Base-by-base conservation (phyloP, 768 basidiomycete genomes). In the Atractiella rhizophila region DNA sequence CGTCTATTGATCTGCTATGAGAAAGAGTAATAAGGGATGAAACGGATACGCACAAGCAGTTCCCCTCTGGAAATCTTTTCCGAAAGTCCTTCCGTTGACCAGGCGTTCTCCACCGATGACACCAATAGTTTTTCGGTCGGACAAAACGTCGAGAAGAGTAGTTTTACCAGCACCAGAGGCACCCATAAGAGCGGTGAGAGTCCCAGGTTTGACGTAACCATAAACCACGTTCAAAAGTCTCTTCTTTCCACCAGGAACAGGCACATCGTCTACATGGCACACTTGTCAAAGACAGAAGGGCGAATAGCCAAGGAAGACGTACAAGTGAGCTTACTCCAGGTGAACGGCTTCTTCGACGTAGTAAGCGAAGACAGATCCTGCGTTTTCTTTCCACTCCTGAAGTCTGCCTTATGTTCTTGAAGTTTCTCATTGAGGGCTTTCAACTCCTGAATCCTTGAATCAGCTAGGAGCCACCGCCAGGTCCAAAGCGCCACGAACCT, bases 131-230 rank as follows among this genome's bases (percentile, higher is more conserved):
- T 75, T 68, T 47, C 59, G 39, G 60, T 66, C 33, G 55, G 69
- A 59, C 60, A 72, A 41, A 66, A 81, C 79, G 74, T 81, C 51
- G 72, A 65, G 39, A 7, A 60, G 47, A 5, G 44, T 42, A 2
- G 36, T 62, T 61, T 51, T 54, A 60, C 73, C 74, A 31, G 76
- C 76, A 39, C 77, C 77, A 44, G 72, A 74, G 12, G 74, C 74
- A 45, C 81, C 81, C 79, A 86, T 81, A 9, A 86, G 64, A 1
- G 80, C 82, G 0, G 81, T 82, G 46, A 33, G 70, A 56, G 73
- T 80, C 4, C 82, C 81, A 0, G 80, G 82, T 37, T 46, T 48
- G 47, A 54, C 49, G 37, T 45, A 50, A 1, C 52, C 52, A 20
- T 45, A 50, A 28, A 54, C 45, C 25, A 45, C 36, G 21, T 54